Evolutionary conservation across 768 basidiomycete species (phyloP).

Genomic region (Suillus hirtellus): DNA sequence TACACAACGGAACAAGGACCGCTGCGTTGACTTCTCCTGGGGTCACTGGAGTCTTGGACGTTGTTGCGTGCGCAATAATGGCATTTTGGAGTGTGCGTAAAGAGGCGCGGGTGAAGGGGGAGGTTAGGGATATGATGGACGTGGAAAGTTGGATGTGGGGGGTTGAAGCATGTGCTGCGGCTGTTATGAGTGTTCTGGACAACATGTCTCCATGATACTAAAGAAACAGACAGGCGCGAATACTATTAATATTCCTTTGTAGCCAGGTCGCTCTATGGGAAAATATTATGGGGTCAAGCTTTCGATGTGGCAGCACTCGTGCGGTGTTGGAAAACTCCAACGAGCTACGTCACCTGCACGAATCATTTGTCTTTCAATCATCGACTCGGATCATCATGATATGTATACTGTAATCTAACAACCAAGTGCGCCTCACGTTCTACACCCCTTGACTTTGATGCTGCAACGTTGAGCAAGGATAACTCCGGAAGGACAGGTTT

Average conservation of each 20-base stretch:
- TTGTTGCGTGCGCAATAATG: not conserved
- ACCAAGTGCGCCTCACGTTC: no score
- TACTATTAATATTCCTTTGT: not conserved
- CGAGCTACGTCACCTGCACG: no score
- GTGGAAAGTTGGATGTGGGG: slow-evolving; percentile 1
- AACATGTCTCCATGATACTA: slow-evolving; percentile 27
- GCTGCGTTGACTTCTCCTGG: slow-evolving; percentile 53
- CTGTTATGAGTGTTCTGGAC: slow-evolving; percentile 25
- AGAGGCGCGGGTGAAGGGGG: slow-evolving; percentile 38
- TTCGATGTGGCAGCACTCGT: no score
- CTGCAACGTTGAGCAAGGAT: no score
- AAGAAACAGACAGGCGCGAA: not conserved
- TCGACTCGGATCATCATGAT: no score
- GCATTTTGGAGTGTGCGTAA: slow-evolving; percentile 20
- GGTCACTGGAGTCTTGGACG: slow-evolving; percentile 20
- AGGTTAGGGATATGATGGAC: slow-evolving; percentile 32
- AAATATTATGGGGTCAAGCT: no score
- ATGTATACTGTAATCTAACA: no score
- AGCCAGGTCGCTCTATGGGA: no score
- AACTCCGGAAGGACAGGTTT: no score
- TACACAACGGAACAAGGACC: slow-evolving; percentile 77
- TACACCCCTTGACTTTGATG: no score
- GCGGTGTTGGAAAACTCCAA: no score
- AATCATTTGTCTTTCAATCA: no score
- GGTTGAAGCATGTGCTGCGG: slow-evolving; percentile 12